Evolutionary conservation across 345 rosid genomes (phyloP).

Genomic region (Ricinus communis): DNA sequence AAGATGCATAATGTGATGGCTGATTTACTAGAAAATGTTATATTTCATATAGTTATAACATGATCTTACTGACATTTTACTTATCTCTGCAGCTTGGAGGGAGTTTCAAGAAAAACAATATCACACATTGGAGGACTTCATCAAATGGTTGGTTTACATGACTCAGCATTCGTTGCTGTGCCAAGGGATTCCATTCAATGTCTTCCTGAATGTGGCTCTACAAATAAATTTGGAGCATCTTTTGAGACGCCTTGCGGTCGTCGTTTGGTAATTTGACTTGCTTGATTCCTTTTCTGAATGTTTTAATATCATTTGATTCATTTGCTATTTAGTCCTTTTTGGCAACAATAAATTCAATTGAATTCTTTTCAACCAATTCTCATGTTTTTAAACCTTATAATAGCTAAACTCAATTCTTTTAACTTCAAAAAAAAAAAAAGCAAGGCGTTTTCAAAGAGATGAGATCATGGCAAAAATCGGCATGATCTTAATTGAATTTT

Average conservation of each 20-base stretch:
- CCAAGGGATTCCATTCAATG: conserved; percentile 69
- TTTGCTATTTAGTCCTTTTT: neutral
- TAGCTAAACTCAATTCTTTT: too few species aligned
- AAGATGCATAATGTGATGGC: neutral
- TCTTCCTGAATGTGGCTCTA: conserved; percentile 50
- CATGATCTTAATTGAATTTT: too few species aligned
- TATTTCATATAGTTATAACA: neutral
- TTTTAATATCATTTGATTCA: neutral
- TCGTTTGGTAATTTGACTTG: conserved; percentile 38
- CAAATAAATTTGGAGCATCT: conserved; percentile 64
- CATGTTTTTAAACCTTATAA: too few species aligned
- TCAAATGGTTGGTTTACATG: conserved; percentile 52
- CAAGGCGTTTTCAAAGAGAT: too few species aligned
- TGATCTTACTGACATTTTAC: neutral
- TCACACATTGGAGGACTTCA: conserved; percentile 62
- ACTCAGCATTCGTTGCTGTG: conserved; percentile 48
- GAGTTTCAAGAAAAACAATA: conserved; percentile 46
- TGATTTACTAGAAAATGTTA: neutral
- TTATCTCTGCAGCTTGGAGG: conserved; percentile 46
- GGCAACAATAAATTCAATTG: too few species aligned
- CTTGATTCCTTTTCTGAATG: conserved; percentile 2
- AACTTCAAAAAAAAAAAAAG: too few species aligned
- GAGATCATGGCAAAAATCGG: too few species aligned
- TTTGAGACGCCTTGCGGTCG: conserved; percentile 75
- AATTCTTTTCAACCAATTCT: too few species aligned